phyloP scores from a whole-genome alignment of 345 rosid species.

The Citrus maxima region DNA sequence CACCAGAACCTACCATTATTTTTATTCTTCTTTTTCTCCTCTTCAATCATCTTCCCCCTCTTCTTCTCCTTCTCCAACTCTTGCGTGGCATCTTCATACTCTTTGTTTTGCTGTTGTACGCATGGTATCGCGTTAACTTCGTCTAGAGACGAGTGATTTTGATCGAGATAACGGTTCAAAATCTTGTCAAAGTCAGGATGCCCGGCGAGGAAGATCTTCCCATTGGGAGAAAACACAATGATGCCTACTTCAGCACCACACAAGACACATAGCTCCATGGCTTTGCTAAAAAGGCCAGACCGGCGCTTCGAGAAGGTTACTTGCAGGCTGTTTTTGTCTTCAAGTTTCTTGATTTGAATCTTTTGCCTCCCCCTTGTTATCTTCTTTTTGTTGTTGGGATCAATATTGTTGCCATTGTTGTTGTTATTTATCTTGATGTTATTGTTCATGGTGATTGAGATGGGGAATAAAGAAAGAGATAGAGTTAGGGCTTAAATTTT shows the following conservation, averaged over 20 bases:
- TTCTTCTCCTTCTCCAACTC: constrained; percentile 30
- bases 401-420: neutral
- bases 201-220: constrained; percentile 28
- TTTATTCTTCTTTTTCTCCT: constrained; percentile 5
- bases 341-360: constrained; percentile 26
- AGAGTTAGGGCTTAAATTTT: neutral
- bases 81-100: constrained; percentile 13
- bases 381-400: neutral
- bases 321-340: constrained; percentile 13
- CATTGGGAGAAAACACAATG: constrained; percentile 32
- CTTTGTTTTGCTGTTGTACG: constrained; percentile 14
- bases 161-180: constrained; percentile 7
- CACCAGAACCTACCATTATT: constrained; percentile 29
- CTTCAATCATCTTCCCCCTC: neutral
- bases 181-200: constrained; percentile 23
- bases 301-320: constrained; percentile 30
- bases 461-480: neutral
- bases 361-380: constrained; percentile 22
- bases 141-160: neutral
- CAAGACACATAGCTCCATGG: constrained; percentile 29
- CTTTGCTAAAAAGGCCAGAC: constrained; percentile 34
- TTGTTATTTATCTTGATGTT: neutral
- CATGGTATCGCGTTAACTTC: neutral
- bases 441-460: neutral
- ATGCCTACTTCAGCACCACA: constrained; percentile 32